Evolutionary conservation across 768 basidiomycete species (phyloP), one percentile per base, ranked within the genome.

Genomic region (Sporobolomyces roseus): DNA sequence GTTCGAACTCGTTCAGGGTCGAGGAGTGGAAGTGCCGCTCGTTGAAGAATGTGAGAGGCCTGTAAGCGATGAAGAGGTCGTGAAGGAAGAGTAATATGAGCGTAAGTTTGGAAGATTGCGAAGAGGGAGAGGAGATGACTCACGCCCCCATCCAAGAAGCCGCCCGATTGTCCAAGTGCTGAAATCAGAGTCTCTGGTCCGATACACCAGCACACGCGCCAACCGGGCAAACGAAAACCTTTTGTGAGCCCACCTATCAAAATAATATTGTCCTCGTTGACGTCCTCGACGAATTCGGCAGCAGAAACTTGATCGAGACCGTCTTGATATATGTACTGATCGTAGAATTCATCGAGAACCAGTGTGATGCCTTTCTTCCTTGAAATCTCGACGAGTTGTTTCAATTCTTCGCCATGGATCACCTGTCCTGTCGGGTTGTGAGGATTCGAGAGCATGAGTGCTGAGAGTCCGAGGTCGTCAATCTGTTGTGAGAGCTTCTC

Each of bases 11-110:
- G 83, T 4, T 79, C 79, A 29, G 54, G 59, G 19, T 93, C 86
- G 35, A 97, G 81, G 43, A 97, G 83, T 5, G 88, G 85, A 67
- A 97, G 82, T 1, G 93, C 92, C 17, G 92, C 93, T 51, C 91
- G 83, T 78, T 97, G 93, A 74, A 94, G 90, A 66, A 21, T 35
- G 41, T 70, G 65, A 33, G 55, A 70, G 45, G 56, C 91, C 27
- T 29, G 5, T 16, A 12, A 52, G 51, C 0, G 90, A 82, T 74
- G 12, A 32, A 10, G 29, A n/a, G 25, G 19, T 46, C 13, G 35
- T 55, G 19, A 46, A 17, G 46, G 14, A 30, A 27, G 25, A 23
- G 30, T 12, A 54, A n/a, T n/a, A n/a, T n/a, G n/a, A n/a, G n/a
- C n/a, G n/a, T n/a, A n/a, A n/a, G n/a, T n/a, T n/a, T n/a, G n/a